Base-by-base conservation (phyloP, 2,329 filamentous ascomycete genomes). In the Fusarium sp. region DNA sequence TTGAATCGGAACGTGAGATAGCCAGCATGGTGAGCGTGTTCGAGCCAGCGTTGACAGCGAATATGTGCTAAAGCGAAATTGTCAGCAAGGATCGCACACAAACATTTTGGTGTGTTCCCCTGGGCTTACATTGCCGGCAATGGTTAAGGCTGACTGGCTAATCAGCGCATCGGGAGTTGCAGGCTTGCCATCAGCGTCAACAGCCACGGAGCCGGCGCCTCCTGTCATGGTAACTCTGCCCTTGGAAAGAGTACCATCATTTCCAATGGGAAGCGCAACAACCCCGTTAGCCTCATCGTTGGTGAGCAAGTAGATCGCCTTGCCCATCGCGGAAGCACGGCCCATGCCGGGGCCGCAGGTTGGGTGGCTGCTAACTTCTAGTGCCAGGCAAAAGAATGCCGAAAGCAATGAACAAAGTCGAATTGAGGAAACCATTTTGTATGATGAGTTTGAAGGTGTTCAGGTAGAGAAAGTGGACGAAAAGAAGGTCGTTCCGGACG, bases 241-340 rank as follows among this genome's bases (percentile, higher is more conserved):
- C 4, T 79, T 78, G 0, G 82, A 84, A 0, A 91, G 81, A 17
- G 80, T 84, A 0, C 90, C 89, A 64, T 89, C 81, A 0, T 71
- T 54, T 0, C 78, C 81, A 37, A 91, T 84, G 0, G 85, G 84
- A 2, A 91, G 63, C 0, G 88, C 85, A 2, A 90, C 82, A 2
- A 91, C 83, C 0, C 83, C 78, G 63, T 90, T 89, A 11, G 75
- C 70, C 0, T 84, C 72, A 3, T 87, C 84, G 73, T 92, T 92
- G 38, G 86, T 89, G 43, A 90, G 80, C 63, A 90, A 80, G 79
- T 91, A 91, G 20, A 90, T 76, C 0, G 88, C 89, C 76, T 87
- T 87, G 17, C 33, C 56, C 61, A 63, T 70, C 2, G 38, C 32
- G 6, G 61, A 43, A 7, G 20, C n/a, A 27, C 4, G 43, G 33